Base-by-base conservation (phyloP, 1,139 yeast species). In the Nematodospora anomalae region DNA sequence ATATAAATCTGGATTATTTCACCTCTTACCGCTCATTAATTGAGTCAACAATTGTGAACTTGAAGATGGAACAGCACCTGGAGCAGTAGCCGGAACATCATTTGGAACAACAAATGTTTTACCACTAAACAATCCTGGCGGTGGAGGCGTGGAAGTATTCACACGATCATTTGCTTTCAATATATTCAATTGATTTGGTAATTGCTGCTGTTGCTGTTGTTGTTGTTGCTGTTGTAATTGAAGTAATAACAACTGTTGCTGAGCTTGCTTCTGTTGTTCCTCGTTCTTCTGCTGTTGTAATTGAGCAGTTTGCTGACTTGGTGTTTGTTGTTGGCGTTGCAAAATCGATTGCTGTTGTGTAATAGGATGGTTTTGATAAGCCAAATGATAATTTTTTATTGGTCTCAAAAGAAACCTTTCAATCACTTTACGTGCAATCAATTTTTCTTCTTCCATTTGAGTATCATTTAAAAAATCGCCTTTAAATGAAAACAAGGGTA, bases 41-140 rank as follows among this genome's bases (percentile, higher is more conserved):
- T 83, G 90, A 35, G 77, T 80, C 48, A 83, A 67, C 49, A 83
- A 67, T 54, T 83, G 89, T 18, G 84, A 77, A 36, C 87, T 81
- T 4, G 73, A 64, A 18, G 71, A 62, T 47, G 75, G 58, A 40
- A 46, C 49, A 21, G 50, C 45, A 11, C 26, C 30, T 22, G 51
- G 41, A 14, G 62, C 39, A 22, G 28, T 16, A 31, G 14, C 32
- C 3, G 33, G 26, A 20, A 20, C 27, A 14, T 40, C 38, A 16
- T 38, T 26, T 29, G 31, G 35, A 15, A 37, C 37, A 33, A 47
- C 35, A 11, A 40, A 40, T 37, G 35, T 44, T 35, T 36, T 50
- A 4, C 53, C 56, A 18, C 58, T 53, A 42, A 66, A 66, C 43
- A 67, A 60, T 2, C 74, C 74, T 3, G 71, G 71, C 10, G 71